Evolutionary conservation across 2,329 filamentous ascomycete species (phyloP).

Genomic region (Lojkania enalia): DNA sequence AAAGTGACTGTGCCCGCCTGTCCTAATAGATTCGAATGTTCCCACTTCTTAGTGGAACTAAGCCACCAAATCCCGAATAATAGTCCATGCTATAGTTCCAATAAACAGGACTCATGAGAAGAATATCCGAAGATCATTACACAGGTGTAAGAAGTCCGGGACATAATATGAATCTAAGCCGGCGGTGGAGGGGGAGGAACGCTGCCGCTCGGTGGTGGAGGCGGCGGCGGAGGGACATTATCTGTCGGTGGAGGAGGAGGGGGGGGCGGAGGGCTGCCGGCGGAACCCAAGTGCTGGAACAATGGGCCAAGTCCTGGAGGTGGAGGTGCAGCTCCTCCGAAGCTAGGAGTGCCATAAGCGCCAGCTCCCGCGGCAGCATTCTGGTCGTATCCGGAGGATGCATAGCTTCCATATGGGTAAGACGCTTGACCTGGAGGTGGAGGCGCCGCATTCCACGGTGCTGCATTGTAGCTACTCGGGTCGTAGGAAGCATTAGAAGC

Average conservation of each 20-base stretch:
- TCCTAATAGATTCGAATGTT: too few relatives aligned
- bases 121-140: too few relatives aligned
- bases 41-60: too few relatives aligned
- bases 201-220: conserved; percentile 63
- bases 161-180: conserved; percentile 13
- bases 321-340: conserved; percentile 47
- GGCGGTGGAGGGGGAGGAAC: conserved; percentile 58
- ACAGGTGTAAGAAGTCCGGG: background rate
- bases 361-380: conserved; percentile 26
- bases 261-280: conserved; percentile 63
- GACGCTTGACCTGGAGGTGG: conserved; percentile 46
- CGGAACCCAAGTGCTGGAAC: conserved; percentile 65
- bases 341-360: conserved; percentile 51
- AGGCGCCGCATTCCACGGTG: conserved; percentile 47
- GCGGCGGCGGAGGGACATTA: conserved; percentile 62
- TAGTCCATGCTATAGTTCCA: too few relatives aligned
- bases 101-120: too few relatives aligned
- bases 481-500: conserved; percentile 35
- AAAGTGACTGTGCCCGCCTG: too few relatives aligned
- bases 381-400: conserved; percentile 29
- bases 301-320: conserved; percentile 63
- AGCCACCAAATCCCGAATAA: too few relatives aligned
- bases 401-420: conserved; percentile 50
- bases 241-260: conserved; percentile 65
- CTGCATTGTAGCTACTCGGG: conserved; percentile 38